A percentile compares a stretch with the other conserved stretches of the same genome.
These are phyloP conservation scores for Fusarium scirpi DNA, from an alignment of 2,329 filamentous ascomycete species.

Conservation along the genomic window DNA sequence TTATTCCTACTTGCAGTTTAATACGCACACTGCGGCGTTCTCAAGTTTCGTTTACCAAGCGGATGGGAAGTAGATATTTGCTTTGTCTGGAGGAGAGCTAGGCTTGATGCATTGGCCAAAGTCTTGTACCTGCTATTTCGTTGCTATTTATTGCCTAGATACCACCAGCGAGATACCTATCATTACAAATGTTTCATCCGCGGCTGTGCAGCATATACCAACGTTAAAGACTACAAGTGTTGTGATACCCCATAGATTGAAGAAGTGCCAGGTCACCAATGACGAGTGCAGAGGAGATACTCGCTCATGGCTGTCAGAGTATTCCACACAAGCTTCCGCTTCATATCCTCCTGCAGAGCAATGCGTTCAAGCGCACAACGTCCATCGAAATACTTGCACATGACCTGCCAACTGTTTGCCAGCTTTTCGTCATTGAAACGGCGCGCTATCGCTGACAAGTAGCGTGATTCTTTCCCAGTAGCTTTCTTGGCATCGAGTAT, in stretches of 20 bases:
- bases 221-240: constrained; percentile 1
- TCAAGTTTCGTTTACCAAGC: constrained; percentile 15
- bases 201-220: background rate
- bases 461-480: constrained; percentile 81
- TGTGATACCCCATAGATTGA: background rate
- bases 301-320: constrained; percentile 74
- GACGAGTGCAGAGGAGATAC: constrained; percentile 73
- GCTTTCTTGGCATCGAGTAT: constrained; percentile 84
- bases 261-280: constrained; percentile 67
- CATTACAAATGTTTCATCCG: constrained; percentile 32
- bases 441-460: constrained; percentile 69
- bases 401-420: constrained; percentile 75
- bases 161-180: constrained; percentile 45
- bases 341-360: constrained; percentile 84
- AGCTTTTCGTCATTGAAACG: constrained; percentile 69
- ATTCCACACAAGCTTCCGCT: constrained; percentile 83
- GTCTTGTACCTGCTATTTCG: constrained; percentile 45
- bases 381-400: constrained; percentile 91
- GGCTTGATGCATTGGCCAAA: constrained; percentile 46
- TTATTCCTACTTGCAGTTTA: constrained; percentile 22
- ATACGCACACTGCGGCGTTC: constrained; percentile 19
- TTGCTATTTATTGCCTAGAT: constrained; percentile 45
- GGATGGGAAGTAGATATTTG: constrained; percentile 21
- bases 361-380: constrained; percentile 87
- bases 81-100: constrained; percentile 30